Evolutionary conservation across 306 rosid genomes (phyloP).

Genomic region (Cucurbita ficifolia): DNA sequence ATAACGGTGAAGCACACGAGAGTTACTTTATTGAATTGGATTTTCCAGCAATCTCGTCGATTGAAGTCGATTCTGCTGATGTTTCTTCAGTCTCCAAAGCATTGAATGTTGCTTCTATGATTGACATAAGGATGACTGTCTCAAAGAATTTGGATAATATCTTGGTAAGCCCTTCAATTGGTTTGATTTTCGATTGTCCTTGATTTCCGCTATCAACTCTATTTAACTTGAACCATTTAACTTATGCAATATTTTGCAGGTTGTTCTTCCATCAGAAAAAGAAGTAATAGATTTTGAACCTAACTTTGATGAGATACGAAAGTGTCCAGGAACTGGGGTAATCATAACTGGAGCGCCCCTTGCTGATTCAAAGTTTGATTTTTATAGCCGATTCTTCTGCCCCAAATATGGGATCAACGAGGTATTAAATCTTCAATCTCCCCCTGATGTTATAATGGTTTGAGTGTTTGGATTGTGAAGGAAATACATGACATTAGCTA

Average conservation of each 20-base stretch:
- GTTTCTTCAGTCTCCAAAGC: slow-evolving; percentile 23
- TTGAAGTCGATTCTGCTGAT: slow-evolving; percentile 19
- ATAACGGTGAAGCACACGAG: slow-evolving; percentile 13
- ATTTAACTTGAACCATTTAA: neutral
- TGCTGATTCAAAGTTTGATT: slow-evolving; percentile 49
- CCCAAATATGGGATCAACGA: slow-evolving; percentile 53
- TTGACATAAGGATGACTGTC: slow-evolving; percentile 23
- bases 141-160: slow-evolving; percentile 17
- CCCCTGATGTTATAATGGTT: neutral
- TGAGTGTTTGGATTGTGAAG: neutral
- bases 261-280: slow-evolving; percentile 33
- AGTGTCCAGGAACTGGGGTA: slow-evolving; percentile 49
- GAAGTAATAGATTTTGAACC: slow-evolving; percentile 42
- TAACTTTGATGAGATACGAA: slow-evolving; percentile 27
- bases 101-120: slow-evolving; percentile 29
- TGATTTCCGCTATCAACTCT: neutral
- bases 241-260: slow-evolving; percentile 27
- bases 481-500: neutral
- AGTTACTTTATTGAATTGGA: slow-evolving; percentile 31
- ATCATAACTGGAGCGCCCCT: slow-evolving; percentile 43
- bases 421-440: slow-evolving; percentile 18
- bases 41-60: slow-evolving; percentile 21
- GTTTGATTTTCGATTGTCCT: neutral
- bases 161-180: slow-evolving; percentile 28
- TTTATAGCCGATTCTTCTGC: slow-evolving; percentile 44